A percentile compares a stretch with the other conserved stretches of the same genome.
Evolutionary conservation across 371 early-diverging fungal genomes (phyloP).

Genomic region (Batrachochytrium dendrobatidis): DNA sequence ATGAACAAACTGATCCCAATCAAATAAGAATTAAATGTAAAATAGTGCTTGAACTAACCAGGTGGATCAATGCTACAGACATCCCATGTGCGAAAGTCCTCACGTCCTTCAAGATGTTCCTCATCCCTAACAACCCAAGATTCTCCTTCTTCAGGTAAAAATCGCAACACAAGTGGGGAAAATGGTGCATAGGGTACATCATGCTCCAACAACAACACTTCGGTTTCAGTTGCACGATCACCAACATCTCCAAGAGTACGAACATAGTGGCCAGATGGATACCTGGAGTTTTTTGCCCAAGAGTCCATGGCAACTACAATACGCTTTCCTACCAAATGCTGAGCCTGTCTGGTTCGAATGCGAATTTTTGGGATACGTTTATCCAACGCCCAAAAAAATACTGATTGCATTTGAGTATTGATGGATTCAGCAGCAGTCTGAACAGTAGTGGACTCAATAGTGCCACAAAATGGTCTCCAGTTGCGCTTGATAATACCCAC

Average conservation of each 20-base stretch:
- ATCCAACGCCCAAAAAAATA: slow-evolving; percentile 84
- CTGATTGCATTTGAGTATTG: slow-evolving; percentile 27
- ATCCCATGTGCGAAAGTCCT: slow-evolving; percentile 73
- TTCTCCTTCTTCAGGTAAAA: slow-evolving; percentile 82
- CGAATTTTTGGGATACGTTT: slow-evolving; percentile 83
- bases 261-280: slow-evolving; percentile 89
- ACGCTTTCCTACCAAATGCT: slow-evolving; percentile 63
- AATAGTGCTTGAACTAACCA: slow-evolving; percentile 18
- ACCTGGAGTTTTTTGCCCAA: slow-evolving; percentile 71
- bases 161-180: slow-evolving; percentile 68
- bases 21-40: neutral
- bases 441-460: slow-evolving; percentile 70
- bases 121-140: slow-evolving; percentile 70
- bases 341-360: slow-evolving; percentile 84
- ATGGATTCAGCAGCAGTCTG: slow-evolving; percentile 39
- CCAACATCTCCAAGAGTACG: slow-evolving; percentile 83
- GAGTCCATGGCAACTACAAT: slow-evolving; percentile 86
- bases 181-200: slow-evolving; percentile 92
- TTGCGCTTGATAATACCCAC: slow-evolving; percentile 90
- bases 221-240: slow-evolving; percentile 89
- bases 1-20: neutral
- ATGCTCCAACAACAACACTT: slow-evolving; percentile 90
- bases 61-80: slow-evolving; percentile 99
- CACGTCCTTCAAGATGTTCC: slow-evolving; percentile 61
- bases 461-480: slow-evolving; percentile 93